phyloP scores from a whole-genome alignment of 2,329 filamentous ascomycete species.

The Cercospora janseana region DNA sequence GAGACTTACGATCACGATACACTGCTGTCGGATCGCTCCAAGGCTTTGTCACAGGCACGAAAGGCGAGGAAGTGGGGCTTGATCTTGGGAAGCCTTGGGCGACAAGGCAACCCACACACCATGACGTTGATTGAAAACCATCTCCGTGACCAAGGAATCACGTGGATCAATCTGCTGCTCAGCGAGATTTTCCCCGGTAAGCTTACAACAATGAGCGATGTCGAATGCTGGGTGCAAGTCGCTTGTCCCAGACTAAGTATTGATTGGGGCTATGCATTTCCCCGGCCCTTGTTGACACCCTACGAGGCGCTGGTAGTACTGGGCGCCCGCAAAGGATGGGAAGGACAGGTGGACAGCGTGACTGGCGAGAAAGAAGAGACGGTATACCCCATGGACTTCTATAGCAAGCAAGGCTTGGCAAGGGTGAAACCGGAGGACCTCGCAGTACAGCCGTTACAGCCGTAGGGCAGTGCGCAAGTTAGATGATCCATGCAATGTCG shows the following conservation, averaged over 20 bases:
- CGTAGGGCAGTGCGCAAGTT: background rate
- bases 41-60: slow-evolving; percentile 73
- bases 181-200: slow-evolving; percentile 97
- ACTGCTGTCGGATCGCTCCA: slow-evolving; percentile 76
- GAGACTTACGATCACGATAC: slow-evolving; percentile 91
- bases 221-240: slow-evolving; percentile 98
- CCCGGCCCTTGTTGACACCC: slow-evolving; percentile 81
- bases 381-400: slow-evolving; percentile 95
- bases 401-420: slow-evolving; percentile 85
- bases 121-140: slow-evolving; percentile 80
- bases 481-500: slow-evolving; percentile 4
- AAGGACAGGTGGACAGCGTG: slow-evolving; percentile 36
- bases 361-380: slow-evolving; percentile 24
- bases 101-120: slow-evolving; percentile 94
- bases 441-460: slow-evolving; percentile 14
- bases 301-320: slow-evolving; percentile 94
- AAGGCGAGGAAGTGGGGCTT: slow-evolving; percentile 87
- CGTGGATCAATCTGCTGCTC: slow-evolving; percentile 79
- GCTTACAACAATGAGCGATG: slow-evolving; percentile 84
- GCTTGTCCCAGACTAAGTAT: slow-evolving; percentile 96
- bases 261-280: slow-evolving; percentile 97
- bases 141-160: slow-evolving; percentile 68
- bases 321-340: slow-evolving; percentile 69
- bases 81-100: slow-evolving; percentile 85
- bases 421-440: slow-evolving; percentile 58